Conservation (phyloP, 2,329 filamentous ascomycete species). For the Fusarium dimerum region DNA sequence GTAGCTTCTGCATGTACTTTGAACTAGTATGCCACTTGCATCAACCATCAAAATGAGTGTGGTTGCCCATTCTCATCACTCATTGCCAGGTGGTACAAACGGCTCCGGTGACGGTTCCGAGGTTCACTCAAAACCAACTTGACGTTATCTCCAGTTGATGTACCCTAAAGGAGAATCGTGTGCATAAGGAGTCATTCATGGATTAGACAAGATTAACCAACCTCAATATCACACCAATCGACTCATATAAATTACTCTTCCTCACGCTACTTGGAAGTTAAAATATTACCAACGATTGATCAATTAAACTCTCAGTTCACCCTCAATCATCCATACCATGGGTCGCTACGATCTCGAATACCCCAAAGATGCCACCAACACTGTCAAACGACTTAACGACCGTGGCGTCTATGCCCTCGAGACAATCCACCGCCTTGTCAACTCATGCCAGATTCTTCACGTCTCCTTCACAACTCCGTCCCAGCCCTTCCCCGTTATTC, state of each 20-base stretch:
- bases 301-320: no score
- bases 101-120: neutral
- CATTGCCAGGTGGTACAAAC: neutral
- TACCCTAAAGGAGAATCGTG: neutral
- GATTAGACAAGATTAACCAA: no score
- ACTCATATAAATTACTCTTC: no score
- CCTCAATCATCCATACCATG: constrained; percentile 25
- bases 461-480: constrained; percentile 70
- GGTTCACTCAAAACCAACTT: neutral
- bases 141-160: neutral
- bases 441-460: constrained; percentile 72
- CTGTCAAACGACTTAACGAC: constrained; percentile 66
- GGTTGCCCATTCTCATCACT: no score
- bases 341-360: constrained; percentile 53
- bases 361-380: constrained; percentile 63
- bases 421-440: constrained; percentile 75
- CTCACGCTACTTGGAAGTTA: no score
- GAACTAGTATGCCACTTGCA: no score
- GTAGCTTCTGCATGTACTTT: no score
- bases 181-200: no score
- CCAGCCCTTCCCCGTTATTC: constrained; percentile 71
- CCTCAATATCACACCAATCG: no score
- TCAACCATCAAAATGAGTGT: no score
- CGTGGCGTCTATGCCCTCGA: constrained; percentile 70
- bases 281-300: no score